These are phyloP conservation scores for Clitopilus passeckerianus DNA, from an alignment of 768 basidiomycete genomes.

Conservation along the genomic window DNA sequence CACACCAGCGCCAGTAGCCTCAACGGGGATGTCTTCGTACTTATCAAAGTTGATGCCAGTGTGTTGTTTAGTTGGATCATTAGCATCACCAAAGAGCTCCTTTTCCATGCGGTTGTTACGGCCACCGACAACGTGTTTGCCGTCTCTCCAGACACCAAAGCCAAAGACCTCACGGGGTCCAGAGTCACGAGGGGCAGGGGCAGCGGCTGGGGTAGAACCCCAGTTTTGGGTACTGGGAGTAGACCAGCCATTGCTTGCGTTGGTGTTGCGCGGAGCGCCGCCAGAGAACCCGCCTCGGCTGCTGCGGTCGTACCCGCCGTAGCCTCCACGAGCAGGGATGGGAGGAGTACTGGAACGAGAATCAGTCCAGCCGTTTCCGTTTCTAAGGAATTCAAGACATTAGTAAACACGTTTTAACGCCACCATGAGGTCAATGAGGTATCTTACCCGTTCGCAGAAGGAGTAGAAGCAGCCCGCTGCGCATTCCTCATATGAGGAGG, in stretches of 20 bases:
- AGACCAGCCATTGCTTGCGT: slow-evolving; percentile 39
- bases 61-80: slow-evolving; percentile 83
- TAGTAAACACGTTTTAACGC: slow-evolving; percentile 2
- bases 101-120: slow-evolving; percentile 90
- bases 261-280: slow-evolving; percentile 37
- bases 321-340: slow-evolving; percentile 37
- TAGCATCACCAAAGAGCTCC: slow-evolving; percentile 89
- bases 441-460: slow-evolving; percentile 49
- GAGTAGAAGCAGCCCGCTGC: slow-evolving; percentile 80
- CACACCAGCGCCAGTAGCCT: slow-evolving; percentile 95
- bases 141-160: slow-evolving; percentile 84
- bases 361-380: slow-evolving; percentile 71
- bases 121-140: slow-evolving; percentile 76
- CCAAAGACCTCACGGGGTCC: slow-evolving; percentile 52
- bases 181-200: slow-evolving; percentile 24
- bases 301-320: slow-evolving; percentile 34
- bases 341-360: slow-evolving; percentile 65
- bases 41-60: slow-evolving; percentile 99
- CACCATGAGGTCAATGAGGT: slow-evolving; percentile 4
- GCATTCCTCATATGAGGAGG: slow-evolving; percentile 82
- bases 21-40: slow-evolving; percentile 99
- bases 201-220: slow-evolving; percentile 11
- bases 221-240: slow-evolving; percentile 30
- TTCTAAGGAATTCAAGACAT: slow-evolving; percentile 7
- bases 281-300: slow-evolving; percentile 34